These are phyloP conservation scores for Fusarium kyushuense DNA, from an alignment of 2,329 filamentous ascomycete genomes.

Conservation along the genomic window DNA sequence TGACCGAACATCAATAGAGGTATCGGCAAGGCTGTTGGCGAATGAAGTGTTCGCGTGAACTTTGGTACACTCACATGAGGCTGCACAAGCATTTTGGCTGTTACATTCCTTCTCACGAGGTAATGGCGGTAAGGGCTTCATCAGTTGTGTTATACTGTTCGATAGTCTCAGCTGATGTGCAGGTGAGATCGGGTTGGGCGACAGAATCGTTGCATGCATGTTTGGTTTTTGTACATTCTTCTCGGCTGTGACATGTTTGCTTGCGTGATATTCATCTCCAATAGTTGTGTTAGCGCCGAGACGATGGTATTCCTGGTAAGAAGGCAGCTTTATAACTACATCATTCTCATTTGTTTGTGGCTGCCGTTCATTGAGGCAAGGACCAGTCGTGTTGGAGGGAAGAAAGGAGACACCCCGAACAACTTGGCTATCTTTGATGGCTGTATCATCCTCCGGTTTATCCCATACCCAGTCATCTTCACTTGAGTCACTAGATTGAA, in stretches of 20 bases:
- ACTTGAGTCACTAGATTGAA: slow-evolving; percentile 48
- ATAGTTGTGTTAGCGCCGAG: slow-evolving; percentile 45
- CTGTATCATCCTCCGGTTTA: background rate
- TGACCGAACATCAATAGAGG: slow-evolving; percentile 1
- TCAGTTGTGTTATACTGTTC: slow-evolving; percentile 63
- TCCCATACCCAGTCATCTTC: slow-evolving; percentile 41
- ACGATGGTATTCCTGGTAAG: slow-evolving; percentile 41
- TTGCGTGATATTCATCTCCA: slow-evolving; percentile 21
- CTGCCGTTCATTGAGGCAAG: background rate
- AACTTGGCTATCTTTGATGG: background rate
- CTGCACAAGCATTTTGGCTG: slow-evolving; percentile 4
- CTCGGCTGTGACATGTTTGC: background rate
- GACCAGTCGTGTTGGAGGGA: background rate
- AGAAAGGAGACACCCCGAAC: background rate
- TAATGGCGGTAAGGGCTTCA: slow-evolving; percentile 64
- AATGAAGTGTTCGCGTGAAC: slow-evolving; percentile 23
- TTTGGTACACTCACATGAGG: slow-evolving; percentile 12
- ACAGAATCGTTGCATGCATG: slow-evolving; percentile 53
- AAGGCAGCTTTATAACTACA: background rate
- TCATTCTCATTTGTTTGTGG: background rate
- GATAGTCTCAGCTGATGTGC: slow-evolving; percentile 59
- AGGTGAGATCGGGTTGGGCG: slow-evolving; percentile 63
- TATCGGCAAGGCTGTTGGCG: slow-evolving; percentile 25
- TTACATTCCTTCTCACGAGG: slow-evolving; percentile 49
- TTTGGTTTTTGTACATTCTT: slow-evolving; percentile 7